A percentile compares a stretch with the other conserved stretches of the same genome.
Conservation (phyloP, 163 green algal species). For the Chlorella variabilis region DNA sequence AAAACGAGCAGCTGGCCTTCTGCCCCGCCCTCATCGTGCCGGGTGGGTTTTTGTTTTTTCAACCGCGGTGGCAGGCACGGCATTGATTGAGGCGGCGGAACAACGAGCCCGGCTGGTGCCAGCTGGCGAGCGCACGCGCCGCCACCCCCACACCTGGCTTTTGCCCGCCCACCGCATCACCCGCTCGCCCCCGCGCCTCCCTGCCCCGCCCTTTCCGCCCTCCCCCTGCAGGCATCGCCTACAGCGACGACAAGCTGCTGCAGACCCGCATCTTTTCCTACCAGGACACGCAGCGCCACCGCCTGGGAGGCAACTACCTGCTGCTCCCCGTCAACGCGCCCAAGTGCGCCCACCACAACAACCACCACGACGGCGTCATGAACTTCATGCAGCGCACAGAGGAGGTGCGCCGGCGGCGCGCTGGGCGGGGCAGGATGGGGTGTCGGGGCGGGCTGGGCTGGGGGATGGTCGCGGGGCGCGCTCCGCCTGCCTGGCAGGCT, state of each 20-base stretch:
- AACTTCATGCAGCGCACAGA: constrained; percentile 95
- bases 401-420: constrained; percentile 53
- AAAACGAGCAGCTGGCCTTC: constrained; percentile 98
- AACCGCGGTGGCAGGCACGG: no score
- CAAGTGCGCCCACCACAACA: constrained; percentile 93
- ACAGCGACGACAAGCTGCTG: constrained; percentile 98
- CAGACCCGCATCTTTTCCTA: constrained; percentile 92
- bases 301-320: constrained; percentile 96
- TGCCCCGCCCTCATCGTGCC: constrained; percentile 94
- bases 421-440: background rate
- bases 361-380: constrained; percentile 98
- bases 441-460: background rate
- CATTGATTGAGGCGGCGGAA: no score
- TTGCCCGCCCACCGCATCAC: no score
- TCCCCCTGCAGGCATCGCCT: constrained; percentile 77
- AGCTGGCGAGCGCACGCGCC: no score
- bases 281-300: constrained; percentile 92
- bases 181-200: no score
- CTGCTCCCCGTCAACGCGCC: constrained; percentile 94
- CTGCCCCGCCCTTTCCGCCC: background rate
- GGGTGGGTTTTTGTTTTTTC: constrained; percentile 54
- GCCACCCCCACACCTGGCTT: no score
- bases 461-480: no score
- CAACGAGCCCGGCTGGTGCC: no score
- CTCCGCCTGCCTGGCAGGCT: no score